Evolutionary conservation across 176 grass and related monocot species (phyloP).

Genomic region (Carex parvula): DNA sequence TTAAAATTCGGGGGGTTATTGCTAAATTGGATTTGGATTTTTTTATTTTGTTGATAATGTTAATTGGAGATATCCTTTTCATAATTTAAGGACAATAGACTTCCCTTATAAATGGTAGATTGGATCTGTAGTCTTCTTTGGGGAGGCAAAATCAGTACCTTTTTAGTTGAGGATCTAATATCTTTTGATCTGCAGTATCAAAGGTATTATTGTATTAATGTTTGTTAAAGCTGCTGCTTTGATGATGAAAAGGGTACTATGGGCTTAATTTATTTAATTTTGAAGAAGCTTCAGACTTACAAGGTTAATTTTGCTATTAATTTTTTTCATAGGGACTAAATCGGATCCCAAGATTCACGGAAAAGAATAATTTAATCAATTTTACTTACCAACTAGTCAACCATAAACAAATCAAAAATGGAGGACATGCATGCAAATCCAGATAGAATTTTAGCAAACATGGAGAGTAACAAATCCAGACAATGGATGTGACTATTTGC

Average conservation of each 20-base stretch:
- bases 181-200: neutral
- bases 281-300: neutral
- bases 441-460: slow-evolving; percentile 14
- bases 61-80: too few species aligned
- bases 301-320: neutral
- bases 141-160: too few species aligned
- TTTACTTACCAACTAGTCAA: neutral
- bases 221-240: neutral
- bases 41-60: too few species aligned
- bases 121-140: too few species aligned
- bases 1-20: too few species aligned
- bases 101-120: too few species aligned
- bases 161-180: too few species aligned
- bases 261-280: neutral
- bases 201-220: neutral
- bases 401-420: slow-evolving; percentile 18
- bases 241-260: neutral
- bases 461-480: neutral
- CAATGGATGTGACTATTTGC: slow-evolving; percentile 2
- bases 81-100: too few species aligned
- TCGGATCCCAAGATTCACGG: neutral
- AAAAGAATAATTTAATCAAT: neutral
- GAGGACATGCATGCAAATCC: neutral
- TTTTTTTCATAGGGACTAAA: neutral
- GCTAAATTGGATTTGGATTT: too few species aligned